A percentile compares a stretch with the other conserved stretches of the same genome.
Evolutionary conservation across 108 stramenopile genomes (phyloP).

Genomic region (Fistulifera pelliculosa): DNA sequence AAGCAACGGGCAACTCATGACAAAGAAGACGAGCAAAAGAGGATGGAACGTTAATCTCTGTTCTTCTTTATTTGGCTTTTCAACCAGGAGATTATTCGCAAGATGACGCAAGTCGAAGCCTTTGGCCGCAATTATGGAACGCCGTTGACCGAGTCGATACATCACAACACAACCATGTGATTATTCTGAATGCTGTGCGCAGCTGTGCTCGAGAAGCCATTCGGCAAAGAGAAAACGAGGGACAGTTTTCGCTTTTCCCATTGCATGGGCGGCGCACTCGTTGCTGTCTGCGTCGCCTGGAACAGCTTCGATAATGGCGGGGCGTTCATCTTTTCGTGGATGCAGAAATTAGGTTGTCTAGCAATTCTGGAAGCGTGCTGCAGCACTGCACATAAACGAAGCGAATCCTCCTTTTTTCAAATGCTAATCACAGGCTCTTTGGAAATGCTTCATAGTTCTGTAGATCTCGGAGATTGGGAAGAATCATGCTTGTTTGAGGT

Average conservation of each 20-base stretch:
- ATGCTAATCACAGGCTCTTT: constrained; percentile 27
- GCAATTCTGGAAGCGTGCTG: constrained; percentile 29
- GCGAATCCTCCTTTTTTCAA: constrained; percentile 32
- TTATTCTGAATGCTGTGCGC: too few species aligned
- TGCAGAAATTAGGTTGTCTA: constrained; percentile 24
- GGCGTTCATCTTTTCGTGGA: constrained; percentile 3
- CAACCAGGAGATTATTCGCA: too few species aligned
- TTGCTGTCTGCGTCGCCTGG: not conserved
- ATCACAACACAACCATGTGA: too few species aligned
- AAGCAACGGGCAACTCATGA: too few species aligned
- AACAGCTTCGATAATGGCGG: not conserved
- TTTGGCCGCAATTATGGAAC: too few species aligned
- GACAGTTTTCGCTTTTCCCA: constrained; percentile 1
- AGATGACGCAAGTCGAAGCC: too few species aligned
- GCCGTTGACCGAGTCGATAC: too few species aligned
- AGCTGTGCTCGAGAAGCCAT: too few species aligned
- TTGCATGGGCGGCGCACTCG: not conserved
- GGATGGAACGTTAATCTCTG: too few species aligned
- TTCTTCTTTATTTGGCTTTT: too few species aligned
- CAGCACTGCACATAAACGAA: not conserved
- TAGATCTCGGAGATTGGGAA: constrained; percentile 5
- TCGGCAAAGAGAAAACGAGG: too few species aligned
- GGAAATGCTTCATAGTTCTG: constrained; percentile 13
- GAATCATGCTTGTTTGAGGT: constrained; percentile 23
- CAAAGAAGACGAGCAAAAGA: too few species aligned